Base-by-base conservation (phyloP, 1,284 basidiomycete genomes). In the Boletus semigastroideus region DNA sequence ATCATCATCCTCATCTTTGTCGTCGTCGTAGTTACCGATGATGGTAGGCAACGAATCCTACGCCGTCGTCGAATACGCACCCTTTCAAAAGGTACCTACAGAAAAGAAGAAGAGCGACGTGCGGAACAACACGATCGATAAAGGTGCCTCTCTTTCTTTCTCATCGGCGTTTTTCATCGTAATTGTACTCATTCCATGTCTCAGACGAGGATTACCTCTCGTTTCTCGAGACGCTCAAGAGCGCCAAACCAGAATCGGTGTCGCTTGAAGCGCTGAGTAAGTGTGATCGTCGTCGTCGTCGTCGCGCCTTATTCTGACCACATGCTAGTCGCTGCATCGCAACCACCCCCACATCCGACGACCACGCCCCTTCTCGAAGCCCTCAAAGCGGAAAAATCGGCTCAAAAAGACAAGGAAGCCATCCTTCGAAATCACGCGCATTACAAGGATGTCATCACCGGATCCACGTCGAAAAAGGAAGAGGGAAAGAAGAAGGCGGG, bases 41-140 rank as follows among this genome's bases (percentile, higher is more conserved):
- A 4, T 3, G n/a, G n/a, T 28, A 95, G 94, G 95, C 11, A 88
- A 87, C 62, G 92, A 96, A 64, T 91, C 83, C 4, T 79, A 87
- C 50, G 93, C 92, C 1, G 78, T 97, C 2, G 94, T 99, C 3
- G 96, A 99, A 71, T 98, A 91, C 65, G 91, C 96, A 0, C 94
- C 94, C 0, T 92, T 87, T 57, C 94, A 95, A 68, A 97, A 93
- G 70, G 73, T 88, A 3, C 89, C 92, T 0, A 66, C 78, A 0
- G 85, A 87, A 56, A 86, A 86, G 70, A 83, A 80, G 68, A 94
- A 92, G 68, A 65, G 68, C 0, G 76, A 79, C 17, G 71, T 65
- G 36, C 65, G 76, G 36, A 65, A 60, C 48, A 64, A 65, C 5
- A 68, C 61, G 40, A 72, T 70, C 52, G 59, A 64, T 43, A 51